Percentiles rank a stretch among this genome's conserved stretches.
These are phyloP conservation scores for Aspergillus sp. DNA, from an alignment of 2,329 filamentous ascomycete species.

Conservation along the genomic window DNA sequence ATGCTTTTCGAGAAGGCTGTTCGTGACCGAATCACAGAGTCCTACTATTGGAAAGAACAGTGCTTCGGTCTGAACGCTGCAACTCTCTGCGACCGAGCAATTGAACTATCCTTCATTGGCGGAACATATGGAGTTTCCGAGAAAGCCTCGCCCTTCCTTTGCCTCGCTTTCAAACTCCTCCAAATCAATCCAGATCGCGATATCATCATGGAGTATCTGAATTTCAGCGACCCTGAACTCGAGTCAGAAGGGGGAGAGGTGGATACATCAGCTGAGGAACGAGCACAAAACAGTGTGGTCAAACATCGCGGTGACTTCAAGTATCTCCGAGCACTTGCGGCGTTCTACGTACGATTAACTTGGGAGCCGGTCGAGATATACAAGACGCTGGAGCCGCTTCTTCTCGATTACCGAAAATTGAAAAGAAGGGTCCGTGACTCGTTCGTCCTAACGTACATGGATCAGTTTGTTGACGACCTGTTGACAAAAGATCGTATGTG, in stretches of 20 bases:
- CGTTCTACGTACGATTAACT: constrained; percentile 91
- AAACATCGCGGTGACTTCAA: constrained; percentile 54
- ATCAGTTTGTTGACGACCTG: constrained; percentile 92
- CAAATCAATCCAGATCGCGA: constrained; percentile 80
- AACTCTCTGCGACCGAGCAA: constrained; percentile 81
- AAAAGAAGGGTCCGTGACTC: constrained; percentile 72
- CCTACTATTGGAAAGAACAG: constrained; percentile 98
- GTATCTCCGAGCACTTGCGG: constrained; percentile 84
- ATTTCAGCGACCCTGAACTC: constrained; percentile 71
- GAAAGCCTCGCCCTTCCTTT: constrained; percentile 86
- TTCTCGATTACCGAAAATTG: constrained; percentile 82
- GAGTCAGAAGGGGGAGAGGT: constrained; percentile 31
- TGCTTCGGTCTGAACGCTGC: constrained; percentile 90
- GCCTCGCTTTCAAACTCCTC: constrained; percentile 89
- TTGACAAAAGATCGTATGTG: constrained; percentile 87
- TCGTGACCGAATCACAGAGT: constrained; percentile 90
- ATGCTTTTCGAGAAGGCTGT: constrained; percentile 95
- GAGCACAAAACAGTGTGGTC: constrained; percentile 28
- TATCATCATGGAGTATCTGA: constrained; percentile 76
- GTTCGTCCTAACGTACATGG: constrained; percentile 75
- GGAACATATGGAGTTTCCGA: constrained; percentile 84
- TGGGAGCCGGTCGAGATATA: constrained; percentile 81
- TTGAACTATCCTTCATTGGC: constrained; percentile 79
- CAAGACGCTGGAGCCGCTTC: constrained; percentile 72
- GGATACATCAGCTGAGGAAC: constrained; percentile 22